Percentiles rank a stretch among this genome's conserved stretches.
phyloP scores from a whole-genome alignment of 805 yeast genomes.

The Candida suzukii region DNA sequence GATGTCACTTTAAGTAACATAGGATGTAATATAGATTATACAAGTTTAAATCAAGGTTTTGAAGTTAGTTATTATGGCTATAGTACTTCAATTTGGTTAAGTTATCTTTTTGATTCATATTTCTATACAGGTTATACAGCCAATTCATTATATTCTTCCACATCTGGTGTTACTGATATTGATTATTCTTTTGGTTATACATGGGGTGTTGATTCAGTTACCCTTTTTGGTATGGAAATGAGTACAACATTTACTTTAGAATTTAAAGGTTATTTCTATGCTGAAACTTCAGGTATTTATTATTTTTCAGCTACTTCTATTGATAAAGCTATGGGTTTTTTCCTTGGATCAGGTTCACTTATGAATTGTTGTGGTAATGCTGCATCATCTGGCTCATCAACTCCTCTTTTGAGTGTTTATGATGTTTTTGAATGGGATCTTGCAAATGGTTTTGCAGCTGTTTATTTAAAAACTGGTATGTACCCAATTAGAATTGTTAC shows the following conservation, averaged over 20 bases:
- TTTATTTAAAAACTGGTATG: neutral
- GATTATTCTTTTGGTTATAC: too few species aligned
- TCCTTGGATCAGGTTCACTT: neutral
- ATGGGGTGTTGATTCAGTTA: too few species aligned
- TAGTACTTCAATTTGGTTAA: too few species aligned
- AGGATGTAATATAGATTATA: too few species aligned
- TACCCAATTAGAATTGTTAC: neutral
- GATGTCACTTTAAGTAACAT: too few species aligned
- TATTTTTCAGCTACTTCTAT: neutral
- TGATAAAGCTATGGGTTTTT: neutral
- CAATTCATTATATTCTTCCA: too few species aligned
- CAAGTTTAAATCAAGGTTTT: too few species aligned
- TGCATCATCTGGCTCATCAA: neutral
- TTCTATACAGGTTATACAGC: too few species aligned
- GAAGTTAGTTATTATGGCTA: too few species aligned
- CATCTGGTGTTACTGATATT: too few species aligned
- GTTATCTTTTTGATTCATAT: too few species aligned
- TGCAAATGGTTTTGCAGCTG: neutral
- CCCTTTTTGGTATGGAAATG: neutral
- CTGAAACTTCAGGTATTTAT: conserved; percentile 1
- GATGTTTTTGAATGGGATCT: neutral
- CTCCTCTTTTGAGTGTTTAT: neutral
- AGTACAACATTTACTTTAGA: neutral
- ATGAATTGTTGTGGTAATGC: neutral
- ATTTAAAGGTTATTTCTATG: neutral